Evolutionary conservation across 2,329 filamentous ascomycete species (phyloP).

Genomic region (Helotiales sp.): DNA sequence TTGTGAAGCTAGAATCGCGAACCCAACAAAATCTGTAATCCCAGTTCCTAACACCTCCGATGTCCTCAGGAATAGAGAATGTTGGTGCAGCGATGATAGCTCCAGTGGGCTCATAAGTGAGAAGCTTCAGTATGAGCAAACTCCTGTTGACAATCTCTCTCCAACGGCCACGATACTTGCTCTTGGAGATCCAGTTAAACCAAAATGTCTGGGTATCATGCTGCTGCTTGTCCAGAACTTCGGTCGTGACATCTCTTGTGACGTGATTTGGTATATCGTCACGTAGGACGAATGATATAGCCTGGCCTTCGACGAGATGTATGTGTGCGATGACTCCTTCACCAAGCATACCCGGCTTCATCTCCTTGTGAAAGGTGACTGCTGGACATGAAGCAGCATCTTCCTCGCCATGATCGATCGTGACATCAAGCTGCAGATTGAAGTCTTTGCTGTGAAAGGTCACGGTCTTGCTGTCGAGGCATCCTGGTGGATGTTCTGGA

Average conservation of each 20-base stretch:
- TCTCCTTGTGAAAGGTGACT: slow-evolving; percentile 56
- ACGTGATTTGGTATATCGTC: slow-evolving; percentile 60
- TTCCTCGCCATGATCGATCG: slow-evolving; percentile 59
- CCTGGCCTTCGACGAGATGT: slow-evolving; percentile 63
- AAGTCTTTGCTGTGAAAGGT: slow-evolving; percentile 60
- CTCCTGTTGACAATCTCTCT: slow-evolving; percentile 70
- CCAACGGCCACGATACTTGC: slow-evolving; percentile 71
- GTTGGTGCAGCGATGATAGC: slow-evolving; percentile 76
- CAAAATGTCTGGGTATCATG: slow-evolving; percentile 71
- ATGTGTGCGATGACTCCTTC: slow-evolving; percentile 64
- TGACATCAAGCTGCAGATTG: slow-evolving; percentile 67
- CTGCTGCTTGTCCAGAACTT: slow-evolving; percentile 61
- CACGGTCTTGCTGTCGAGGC: slow-evolving; percentile 55
- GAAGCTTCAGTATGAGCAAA: slow-evolving; percentile 72
- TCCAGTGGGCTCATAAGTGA: slow-evolving; percentile 77
- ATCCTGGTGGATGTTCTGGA: slow-evolving; percentile 41
- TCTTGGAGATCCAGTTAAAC: slow-evolving; percentile 72
- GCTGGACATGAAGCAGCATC: slow-evolving; percentile 48
- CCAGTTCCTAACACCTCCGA: slow-evolving; percentile 67
- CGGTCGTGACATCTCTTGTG: slow-evolving; percentile 56
- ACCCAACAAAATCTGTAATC: slow-evolving; percentile 80
- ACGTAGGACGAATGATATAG: slow-evolving; percentile 67
- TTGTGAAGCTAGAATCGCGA: slow-evolving; percentile 73
- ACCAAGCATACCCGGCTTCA: slow-evolving; percentile 53
- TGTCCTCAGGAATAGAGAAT: slow-evolving; percentile 74